Conservation (phyloP, 164 flowering plant species). For the Annona squamosa region DNA sequence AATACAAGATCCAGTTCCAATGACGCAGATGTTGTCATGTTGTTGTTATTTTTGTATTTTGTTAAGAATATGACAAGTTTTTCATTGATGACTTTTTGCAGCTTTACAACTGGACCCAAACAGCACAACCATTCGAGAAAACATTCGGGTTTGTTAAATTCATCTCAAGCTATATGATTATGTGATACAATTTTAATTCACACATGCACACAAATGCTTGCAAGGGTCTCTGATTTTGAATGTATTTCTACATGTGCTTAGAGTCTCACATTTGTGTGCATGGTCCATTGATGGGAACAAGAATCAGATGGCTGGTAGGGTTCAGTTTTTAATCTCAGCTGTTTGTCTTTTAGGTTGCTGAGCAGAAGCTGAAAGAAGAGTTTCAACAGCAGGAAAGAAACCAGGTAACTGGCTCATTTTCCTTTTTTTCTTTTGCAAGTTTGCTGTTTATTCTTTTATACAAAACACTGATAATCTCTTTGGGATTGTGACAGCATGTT, state of each 20-base stretch:
- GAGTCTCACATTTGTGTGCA: background rate
- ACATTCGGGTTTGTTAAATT: conserved; percentile 48
- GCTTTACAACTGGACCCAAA: conserved; percentile 81
- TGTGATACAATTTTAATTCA: background rate
- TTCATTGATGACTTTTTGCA: conserved; percentile 26
- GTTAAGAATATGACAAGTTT: background rate
- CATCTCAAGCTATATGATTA: background rate
- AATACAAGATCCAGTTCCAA: too few relatives aligned
- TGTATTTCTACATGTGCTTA: background rate
- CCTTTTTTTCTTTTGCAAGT: background rate
- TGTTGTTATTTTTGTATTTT: too few relatives aligned
- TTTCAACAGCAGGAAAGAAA: conserved; percentile 22
- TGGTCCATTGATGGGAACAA: background rate
- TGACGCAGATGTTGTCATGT: too few relatives aligned
- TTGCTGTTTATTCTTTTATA: too few relatives aligned
- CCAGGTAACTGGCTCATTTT: conserved; percentile 37
- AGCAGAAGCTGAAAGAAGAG: conserved; percentile 53
- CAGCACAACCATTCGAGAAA: conserved; percentile 63
- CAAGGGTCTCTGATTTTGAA: background rate
- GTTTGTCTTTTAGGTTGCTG: conserved; percentile 45
- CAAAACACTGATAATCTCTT: too few relatives aligned
- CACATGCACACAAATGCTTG: background rate
- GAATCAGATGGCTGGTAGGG: background rate
- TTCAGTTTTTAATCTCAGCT: background rate
- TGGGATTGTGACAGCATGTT: background rate